Base-by-base conservation (phyloP, 176 grass and related monocot genomes). In the Paspalum vaginatum region DNA sequence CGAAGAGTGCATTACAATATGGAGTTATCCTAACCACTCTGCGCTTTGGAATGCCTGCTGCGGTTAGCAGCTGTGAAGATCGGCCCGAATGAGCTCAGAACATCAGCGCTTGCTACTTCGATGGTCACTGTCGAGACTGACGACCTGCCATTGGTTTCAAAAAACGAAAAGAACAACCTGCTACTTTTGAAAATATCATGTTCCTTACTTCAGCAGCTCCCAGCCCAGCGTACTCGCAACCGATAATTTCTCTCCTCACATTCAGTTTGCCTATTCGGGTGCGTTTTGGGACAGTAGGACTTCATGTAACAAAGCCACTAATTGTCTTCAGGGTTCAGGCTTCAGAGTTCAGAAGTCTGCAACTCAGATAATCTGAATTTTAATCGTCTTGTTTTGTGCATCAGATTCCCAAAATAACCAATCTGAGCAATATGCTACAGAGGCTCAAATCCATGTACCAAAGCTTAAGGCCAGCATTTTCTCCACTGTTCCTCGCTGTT, bases 1-100 rank as follows among this genome's bases (percentile, higher is more conserved):
- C 83, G 32, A 60, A 86, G 72, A 53, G 17, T 11, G 9, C 38
- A 78, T 73, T 89, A 86, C 43, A 67, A 82, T 72, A 89, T 10
- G 41, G 48, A 32, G 48, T 72, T 85, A 85, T 81, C 78, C 27
- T 72, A 85, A 89, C 87, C 83, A 78, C 83, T 82, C 87, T 57
- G 8, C 41, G 37, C 55, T 72, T 61, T 42, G 44, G 78, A 32
- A 43, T 66, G 67, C 39, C 15, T 52, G 61, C 44, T 43, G 26
- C n/a, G 21, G 58, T 59, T 20, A 65, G 49, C 80, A 21, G 8
- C 56, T 61, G 16, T 26, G 27, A 27, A 52, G 75, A 7, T 64
- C 39, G 41, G 51, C n/a, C 32, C 75, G 27, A 81, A n/a, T 79
- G 61, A 57, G 49, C 75, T 81, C 43, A 55, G 57, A 40, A 2